These are phyloP conservation scores for Cyclocybe cylindracea DNA, from an alignment of 768 basidiomycete species.

Conservation along the genomic window DNA sequence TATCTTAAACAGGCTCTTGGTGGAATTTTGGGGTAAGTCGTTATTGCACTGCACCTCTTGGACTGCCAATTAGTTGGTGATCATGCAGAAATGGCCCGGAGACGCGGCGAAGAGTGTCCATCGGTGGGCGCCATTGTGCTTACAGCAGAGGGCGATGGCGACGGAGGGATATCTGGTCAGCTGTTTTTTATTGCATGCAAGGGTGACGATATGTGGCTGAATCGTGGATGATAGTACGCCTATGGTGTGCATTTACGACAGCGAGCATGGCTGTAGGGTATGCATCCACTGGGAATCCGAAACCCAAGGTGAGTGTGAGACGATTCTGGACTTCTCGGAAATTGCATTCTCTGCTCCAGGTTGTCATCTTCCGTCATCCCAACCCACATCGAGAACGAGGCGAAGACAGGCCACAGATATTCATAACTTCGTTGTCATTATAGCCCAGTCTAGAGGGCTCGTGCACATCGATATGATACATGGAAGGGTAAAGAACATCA, in stretches of 20 bases:
- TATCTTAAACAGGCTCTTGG: constrained; percentile 45
- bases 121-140: constrained; percentile 67
- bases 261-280: constrained; percentile 81
- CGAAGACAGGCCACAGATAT: constrained; percentile 42
- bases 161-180: constrained; percentile 8
- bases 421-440: too few relatives aligned
- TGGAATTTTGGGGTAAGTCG: constrained; percentile 51
- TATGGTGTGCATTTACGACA: constrained; percentile 87
- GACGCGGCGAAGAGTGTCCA: constrained; percentile 29
- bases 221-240: constrained; percentile 44
- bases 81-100: constrained; percentile 14
- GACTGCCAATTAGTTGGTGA: too few relatives aligned
- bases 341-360: constrained; percentile 24
- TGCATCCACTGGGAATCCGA: constrained; percentile 51
- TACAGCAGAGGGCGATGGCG: constrained; percentile 34
- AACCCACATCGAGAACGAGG: constrained; percentile 13
- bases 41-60: background rate
- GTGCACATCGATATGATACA: too few relatives aligned
- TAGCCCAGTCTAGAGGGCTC: too few relatives aligned
- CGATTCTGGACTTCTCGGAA: background rate
- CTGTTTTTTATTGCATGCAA: background rate
- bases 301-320: constrained; percentile 52
- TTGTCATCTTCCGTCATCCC: constrained; percentile 43
- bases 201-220: too few relatives aligned
- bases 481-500: too few relatives aligned